phyloP scores from a whole-genome alignment of 2,329 filamentous ascomycete genomes.

The Rhynchosporium graminicola region DNA sequence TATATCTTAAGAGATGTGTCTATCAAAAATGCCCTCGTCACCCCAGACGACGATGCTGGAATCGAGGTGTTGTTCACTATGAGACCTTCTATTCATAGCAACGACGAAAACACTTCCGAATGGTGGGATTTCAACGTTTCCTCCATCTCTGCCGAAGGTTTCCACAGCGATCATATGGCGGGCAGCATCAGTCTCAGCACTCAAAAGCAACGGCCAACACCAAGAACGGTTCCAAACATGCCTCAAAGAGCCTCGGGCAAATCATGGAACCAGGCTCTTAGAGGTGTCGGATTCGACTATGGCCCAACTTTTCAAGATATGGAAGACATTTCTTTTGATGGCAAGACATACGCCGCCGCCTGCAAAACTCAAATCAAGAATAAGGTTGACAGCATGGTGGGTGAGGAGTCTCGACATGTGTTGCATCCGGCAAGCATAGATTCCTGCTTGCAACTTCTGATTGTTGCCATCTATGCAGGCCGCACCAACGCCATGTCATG shows the following conservation, averaged over 20 bases:
- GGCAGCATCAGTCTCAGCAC: no score
- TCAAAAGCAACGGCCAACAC: no score
- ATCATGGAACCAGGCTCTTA: conserved; percentile 23
- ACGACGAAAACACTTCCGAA: no score
- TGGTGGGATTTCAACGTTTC: no score
- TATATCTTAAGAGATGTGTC: conserved; percentile 22
- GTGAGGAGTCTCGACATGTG: neutral
- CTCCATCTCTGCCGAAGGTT: no score
- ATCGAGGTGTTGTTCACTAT: conserved; percentile 36
- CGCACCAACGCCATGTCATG: neutral
- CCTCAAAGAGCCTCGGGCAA: conserved; percentile 12
- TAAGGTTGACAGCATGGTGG: neutral
- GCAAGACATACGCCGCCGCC: neutral
- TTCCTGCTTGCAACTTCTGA: conserved; percentile 16
- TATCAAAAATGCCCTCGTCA: conserved; percentile 34
- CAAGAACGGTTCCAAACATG: no score
- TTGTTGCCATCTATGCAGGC: conserved; percentile 13
- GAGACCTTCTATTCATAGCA: conserved; percentile 15
- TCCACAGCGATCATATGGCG: no score
- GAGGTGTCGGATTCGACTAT: conserved; percentile 33
- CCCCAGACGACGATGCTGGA: conserved; percentile 21
- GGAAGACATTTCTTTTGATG: conserved; percentile 15
- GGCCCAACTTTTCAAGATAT: conserved; percentile 34
- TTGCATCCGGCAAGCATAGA: conserved; percentile 24
- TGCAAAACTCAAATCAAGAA: conserved; percentile 2